phyloP scores from a whole-genome alignment of 768 basidiomycete species.

The Chlorophyllum brunneum region DNA sequence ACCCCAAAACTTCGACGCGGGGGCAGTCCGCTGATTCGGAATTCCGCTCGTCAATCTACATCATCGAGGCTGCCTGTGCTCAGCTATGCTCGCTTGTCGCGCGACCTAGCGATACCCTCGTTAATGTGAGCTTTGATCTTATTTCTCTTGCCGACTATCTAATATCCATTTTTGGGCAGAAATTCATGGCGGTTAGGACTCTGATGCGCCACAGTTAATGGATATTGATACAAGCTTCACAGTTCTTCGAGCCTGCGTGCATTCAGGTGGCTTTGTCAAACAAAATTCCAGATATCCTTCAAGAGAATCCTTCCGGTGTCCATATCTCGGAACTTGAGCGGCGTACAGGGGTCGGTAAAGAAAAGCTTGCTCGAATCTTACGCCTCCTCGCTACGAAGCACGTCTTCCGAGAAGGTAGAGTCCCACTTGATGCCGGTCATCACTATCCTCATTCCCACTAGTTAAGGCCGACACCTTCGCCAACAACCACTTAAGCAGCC shows the following conservation, averaged over 20 bases:
- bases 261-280: constrained; percentile 30
- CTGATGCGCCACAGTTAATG: not conserved
- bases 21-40: constrained; percentile 26
- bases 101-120: constrained; percentile 26
- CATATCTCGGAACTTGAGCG: constrained; percentile 28
- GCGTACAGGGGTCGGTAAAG: constrained; percentile 26
- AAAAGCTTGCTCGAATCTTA: constrained; percentile 35
- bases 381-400: constrained; percentile 37
- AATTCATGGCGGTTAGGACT: constrained; percentile 14
- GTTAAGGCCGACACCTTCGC: constrained; percentile 30
- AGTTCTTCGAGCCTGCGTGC: constrained; percentile 30
- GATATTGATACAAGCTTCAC: not conserved
- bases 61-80: constrained; percentile 31
- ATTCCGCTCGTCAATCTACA: constrained; percentile 26
- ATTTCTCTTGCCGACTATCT: not conserved
- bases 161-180: constrained; percentile 4
- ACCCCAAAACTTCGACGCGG: constrained; percentile 11
- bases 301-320: constrained; percentile 31
- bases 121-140: constrained; percentile 19
- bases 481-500: constrained; percentile 32
- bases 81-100: constrained; percentile 28
- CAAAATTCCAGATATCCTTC: constrained; percentile 35
- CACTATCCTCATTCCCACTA: constrained; percentile 11
- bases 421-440: not conserved
- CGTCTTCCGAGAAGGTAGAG: constrained; percentile 29